phyloP scores from a whole-genome alignment of 192 early-diverging fungal genomes.

The Rhizophagus prolifer region DNA sequence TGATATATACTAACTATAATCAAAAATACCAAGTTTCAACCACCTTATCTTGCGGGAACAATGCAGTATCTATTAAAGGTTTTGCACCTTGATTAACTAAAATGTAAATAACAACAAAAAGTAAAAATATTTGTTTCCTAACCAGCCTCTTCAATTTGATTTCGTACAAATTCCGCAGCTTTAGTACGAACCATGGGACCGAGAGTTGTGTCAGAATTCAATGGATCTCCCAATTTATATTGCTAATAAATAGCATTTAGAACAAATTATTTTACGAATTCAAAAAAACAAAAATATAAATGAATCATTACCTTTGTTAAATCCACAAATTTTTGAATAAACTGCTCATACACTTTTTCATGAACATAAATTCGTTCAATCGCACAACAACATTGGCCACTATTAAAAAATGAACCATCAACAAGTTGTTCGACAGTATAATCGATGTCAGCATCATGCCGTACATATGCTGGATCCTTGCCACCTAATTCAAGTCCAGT shows the following conservation, averaged over 20 bases:
- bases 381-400: constrained; percentile 80
- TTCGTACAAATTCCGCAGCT: constrained; percentile 69
- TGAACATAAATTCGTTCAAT: constrained; percentile 82
- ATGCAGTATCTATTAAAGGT: constrained; percentile 53
- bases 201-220: constrained; percentile 58
- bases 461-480: constrained; percentile 83
- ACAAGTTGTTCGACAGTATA: constrained; percentile 75
- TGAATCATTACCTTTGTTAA: constrained; percentile 46
- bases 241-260: constrained; percentile 31
- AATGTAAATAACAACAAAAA: not conserved
- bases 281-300: not conserved
- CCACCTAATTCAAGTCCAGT: constrained; percentile 81
- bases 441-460: constrained; percentile 65
- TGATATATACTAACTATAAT: not conserved
- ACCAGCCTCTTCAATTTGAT: constrained; percentile 68
- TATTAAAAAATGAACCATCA: constrained; percentile 81
- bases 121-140: constrained; percentile 19
- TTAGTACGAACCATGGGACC: constrained; percentile 73
- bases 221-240: constrained; percentile 71
- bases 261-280: not conserved
- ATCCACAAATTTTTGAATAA: constrained; percentile 61
- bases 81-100: constrained; percentile 67
- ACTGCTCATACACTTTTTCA: constrained; percentile 65
- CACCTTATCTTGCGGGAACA: constrained; percentile 60
- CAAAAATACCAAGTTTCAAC: not conserved